Conservation (phyloP, 1,139 yeast species). For the Suhomyces guaymorum region DNA sequence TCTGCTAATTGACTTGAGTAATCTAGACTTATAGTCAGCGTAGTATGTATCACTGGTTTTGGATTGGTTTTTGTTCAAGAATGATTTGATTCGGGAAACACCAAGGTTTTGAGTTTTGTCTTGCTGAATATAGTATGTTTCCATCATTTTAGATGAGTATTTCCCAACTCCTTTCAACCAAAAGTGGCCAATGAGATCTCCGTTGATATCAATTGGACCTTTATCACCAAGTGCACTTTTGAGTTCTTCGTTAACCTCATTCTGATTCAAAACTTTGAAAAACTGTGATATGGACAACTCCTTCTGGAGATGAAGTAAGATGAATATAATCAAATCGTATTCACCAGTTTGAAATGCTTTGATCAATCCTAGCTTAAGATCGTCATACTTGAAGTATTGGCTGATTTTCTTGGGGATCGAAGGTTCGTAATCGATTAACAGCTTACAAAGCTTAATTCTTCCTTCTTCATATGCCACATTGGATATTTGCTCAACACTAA, state of each 20-base stretch:
- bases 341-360: slow-evolving; percentile 70
- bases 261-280: slow-evolving; percentile 43
- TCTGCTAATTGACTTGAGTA: slow-evolving; percentile 26
- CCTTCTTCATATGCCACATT: slow-evolving; percentile 83
- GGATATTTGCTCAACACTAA: slow-evolving; percentile 67
- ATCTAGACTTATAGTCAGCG: slow-evolving; percentile 28
- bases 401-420: slow-evolving; percentile 62
- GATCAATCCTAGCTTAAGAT: slow-evolving; percentile 65
- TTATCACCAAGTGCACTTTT: slow-evolving; percentile 17
- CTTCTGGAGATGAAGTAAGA: slow-evolving; percentile 53
- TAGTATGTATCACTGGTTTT: slow-evolving; percentile 20
- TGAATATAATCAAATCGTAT: slow-evolving; percentile 61
- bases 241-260: slow-evolving; percentile 28
- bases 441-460: slow-evolving; percentile 63
- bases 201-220: slow-evolving; percentile 23
- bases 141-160: slow-evolving; percentile 24
- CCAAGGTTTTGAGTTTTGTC: slow-evolving; percentile 32
- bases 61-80: slow-evolving; percentile 14
- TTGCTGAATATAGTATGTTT: slow-evolving; percentile 36
- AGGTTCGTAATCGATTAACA: slow-evolving; percentile 68
- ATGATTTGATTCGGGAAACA: slow-evolving; percentile 21
- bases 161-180: slow-evolving; percentile 40
- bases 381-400: slow-evolving; percentile 69
- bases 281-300: slow-evolving; percentile 42
- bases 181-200: slow-evolving; percentile 45